Evolutionary conservation across 2,329 filamentous ascomycete species (phyloP).

Genomic region (Claviceps monticola): DNA sequence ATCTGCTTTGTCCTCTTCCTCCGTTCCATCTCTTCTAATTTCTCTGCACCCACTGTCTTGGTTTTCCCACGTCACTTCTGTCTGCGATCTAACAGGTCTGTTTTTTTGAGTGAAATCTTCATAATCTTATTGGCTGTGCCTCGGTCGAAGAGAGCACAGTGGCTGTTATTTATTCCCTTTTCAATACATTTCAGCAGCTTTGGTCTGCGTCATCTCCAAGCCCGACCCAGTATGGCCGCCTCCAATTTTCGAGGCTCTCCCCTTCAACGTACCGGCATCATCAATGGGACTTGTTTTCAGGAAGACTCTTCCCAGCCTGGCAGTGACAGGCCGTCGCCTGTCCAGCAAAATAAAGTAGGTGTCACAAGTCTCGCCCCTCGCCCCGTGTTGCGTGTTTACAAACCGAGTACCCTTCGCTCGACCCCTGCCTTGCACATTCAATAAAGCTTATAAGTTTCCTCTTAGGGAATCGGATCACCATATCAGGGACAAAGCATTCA

Average conservation of each 20-base stretch:
- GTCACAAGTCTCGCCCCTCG: too few relatives aligned
- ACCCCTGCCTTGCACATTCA: background rate
- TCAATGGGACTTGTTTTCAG: conserved; percentile 8
- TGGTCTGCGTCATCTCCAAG: background rate
- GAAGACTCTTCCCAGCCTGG: conserved; percentile 10
- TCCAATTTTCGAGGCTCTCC: conserved; percentile 15
- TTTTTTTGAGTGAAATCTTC: conserved; percentile 15
- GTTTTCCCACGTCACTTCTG: conserved; percentile 12
- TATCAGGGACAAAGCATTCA: conserved; percentile 24
- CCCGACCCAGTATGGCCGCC: conserved; percentile 16
- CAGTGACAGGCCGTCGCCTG: conserved; percentile 7
- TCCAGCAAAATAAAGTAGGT: conserved; percentile 10
- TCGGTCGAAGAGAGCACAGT: conserved; percentile 3
- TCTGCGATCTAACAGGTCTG: conserved; percentile 16
- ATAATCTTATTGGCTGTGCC: conserved; percentile 12
- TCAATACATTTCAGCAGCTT: conserved; percentile 6
- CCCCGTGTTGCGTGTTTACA: background rate
- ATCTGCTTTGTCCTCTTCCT: conserved; percentile 7
- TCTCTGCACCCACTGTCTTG: conserved; percentile 8
- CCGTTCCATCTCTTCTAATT: conserved; percentile 8
- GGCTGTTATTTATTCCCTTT: conserved; percentile 8
- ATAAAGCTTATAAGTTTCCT: background rate
- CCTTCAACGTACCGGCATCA: conserved; percentile 12
- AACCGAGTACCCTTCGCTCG: background rate
- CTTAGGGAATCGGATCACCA: conserved; percentile 11